Evolutionary conservation across 306 rosid genomes (phyloP), one percentile per base, ranked within the genome.

Genomic region (Pyrus bretschneideri): DNA sequence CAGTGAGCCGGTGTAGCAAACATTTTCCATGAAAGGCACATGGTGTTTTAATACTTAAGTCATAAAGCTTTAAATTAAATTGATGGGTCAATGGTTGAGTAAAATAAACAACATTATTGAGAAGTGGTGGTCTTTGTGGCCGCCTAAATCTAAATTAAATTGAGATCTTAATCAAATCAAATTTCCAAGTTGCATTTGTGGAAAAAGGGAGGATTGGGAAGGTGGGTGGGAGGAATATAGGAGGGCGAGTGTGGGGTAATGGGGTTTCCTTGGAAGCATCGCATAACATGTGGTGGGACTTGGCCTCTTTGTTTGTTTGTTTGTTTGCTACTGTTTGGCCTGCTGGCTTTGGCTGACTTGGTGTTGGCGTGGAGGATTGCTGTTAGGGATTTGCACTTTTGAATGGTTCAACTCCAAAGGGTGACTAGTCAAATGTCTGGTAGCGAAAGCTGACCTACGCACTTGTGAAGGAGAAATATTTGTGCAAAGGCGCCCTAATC

Each of bases 361-460:
- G 42, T 35, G 2, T 4, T 72, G 74, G 59, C 78, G 74, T 79
- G 82, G 78, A 73, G 30, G 78, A 73, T 67, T 57, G 74, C 23
- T 3, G 42, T 73, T 65, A 19, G 74, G 61, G 19, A n/a, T 66
- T 46, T 44, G 21, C 21, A n/a, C 29, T 42, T 61, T 63, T 46
- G 61, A 71, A 79, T 38, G 61, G 78, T 42, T 23, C 7, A 57
- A 57, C 61, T 21, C 2, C 25, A 3, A 57, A 61, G 70, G 49
- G 30, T 45, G 75, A 52, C 69, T 64, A 64, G 40, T 64, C 44
- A 31, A 64, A 51, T 51, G 3, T 51, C 21, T 49, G 55, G 21
- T 51, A 0, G 21, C 3, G 6, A 51, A 51, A 18, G 9, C 21
- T 51, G 55, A 18, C 55, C 55, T 51, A 51, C 21, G 21, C 21